Base-by-base conservation (phyloP, 352 stramenopile species). In the Globisporangium camurandrum region DNA sequence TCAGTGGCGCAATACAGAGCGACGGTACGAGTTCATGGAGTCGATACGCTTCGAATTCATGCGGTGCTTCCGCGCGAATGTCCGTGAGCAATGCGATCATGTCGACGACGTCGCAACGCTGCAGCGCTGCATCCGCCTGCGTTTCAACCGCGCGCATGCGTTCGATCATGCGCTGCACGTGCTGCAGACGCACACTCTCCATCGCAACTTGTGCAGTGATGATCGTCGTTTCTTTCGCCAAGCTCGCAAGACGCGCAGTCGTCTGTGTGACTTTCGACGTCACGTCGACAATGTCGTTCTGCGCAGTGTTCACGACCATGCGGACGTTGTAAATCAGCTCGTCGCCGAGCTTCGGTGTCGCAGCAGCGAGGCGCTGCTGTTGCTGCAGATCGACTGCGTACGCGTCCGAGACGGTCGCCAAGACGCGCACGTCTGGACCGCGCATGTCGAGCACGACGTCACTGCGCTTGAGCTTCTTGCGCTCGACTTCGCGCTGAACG, bases 291-390 rank as follows among this genome's bases (percentile, higher is more conserved):
- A 95, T 88, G 30, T 82, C 65, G 8, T 75, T 72, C 61, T 95
- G 76, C 3, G 85, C 66, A 2, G 91, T 51, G 54, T 91, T 91
- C 36, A 97, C 85, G 16, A 96, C 69, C 66, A 90, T 88, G 27
- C 77, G 68, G 14, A 96, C 78, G 49, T 97, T 97, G 61, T 95
- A 92, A 58, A 97, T 86, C 20, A 97, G 66, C 64, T 97, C 88
- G 43, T 96, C 82, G 2, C 88, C 88, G 6, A 97, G 57, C 56
- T 92, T 92, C 0, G 85, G 84, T 47, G 61, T 72, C 2, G 62
- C 62, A 2, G 59, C 62, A 45, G 86, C 63, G 1, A 83, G 24
- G 16, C 64, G 59, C 23, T 69, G 69, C 16, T 34, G 30, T 34
- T 8, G 2, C 30, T 12, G 30, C 14, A 34, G 30, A 39, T 73